phyloP scores from a whole-genome alignment of 352 stramenopile genomes.

The Thalassiosira sp. region DNA sequence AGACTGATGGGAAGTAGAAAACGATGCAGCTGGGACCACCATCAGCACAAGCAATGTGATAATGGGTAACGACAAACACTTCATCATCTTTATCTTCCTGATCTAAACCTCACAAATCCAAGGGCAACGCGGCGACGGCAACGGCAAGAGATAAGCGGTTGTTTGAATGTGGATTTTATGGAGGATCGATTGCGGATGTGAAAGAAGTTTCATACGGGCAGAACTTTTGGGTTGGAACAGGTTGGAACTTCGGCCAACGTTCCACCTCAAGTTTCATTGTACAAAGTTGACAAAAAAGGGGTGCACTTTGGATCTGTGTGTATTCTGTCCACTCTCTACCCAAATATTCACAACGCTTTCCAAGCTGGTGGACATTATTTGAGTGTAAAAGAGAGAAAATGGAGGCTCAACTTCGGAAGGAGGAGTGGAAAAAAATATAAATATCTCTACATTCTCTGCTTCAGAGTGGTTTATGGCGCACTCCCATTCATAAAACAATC shows the following conservation, averaged over 20 bases:
- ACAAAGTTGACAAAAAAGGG: too few species aligned
- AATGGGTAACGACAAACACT: background rate
- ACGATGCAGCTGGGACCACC: conserved; percentile 6
- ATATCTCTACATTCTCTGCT: background rate
- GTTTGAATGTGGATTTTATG: too few species aligned
- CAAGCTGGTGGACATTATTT: background rate
- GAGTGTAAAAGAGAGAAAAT: background rate
- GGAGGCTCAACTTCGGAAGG: background rate
- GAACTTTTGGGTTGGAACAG: too few species aligned
- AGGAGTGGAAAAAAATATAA: background rate
- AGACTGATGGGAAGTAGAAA: conserved; percentile 1
- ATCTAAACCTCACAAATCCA: too few species aligned
- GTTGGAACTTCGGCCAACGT: too few species aligned
- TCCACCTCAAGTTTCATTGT: too few species aligned
- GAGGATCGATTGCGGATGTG: too few species aligned
- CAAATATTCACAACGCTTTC: background rate
- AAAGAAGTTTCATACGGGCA: too few species aligned
- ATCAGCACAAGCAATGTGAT: conserved; percentile 2
- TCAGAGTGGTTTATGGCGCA: background rate
- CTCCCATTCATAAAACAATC: background rate
- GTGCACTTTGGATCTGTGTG: too few species aligned
- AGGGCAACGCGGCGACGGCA: too few species aligned
- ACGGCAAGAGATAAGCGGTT: too few species aligned
- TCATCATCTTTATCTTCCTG: background rate
- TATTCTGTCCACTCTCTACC: background rate